These are phyloP conservation scores for Cutaneotrichosporon dermatis DNA, from an alignment of 1,284 basidiomycete species.

Conservation along the genomic window DNA sequence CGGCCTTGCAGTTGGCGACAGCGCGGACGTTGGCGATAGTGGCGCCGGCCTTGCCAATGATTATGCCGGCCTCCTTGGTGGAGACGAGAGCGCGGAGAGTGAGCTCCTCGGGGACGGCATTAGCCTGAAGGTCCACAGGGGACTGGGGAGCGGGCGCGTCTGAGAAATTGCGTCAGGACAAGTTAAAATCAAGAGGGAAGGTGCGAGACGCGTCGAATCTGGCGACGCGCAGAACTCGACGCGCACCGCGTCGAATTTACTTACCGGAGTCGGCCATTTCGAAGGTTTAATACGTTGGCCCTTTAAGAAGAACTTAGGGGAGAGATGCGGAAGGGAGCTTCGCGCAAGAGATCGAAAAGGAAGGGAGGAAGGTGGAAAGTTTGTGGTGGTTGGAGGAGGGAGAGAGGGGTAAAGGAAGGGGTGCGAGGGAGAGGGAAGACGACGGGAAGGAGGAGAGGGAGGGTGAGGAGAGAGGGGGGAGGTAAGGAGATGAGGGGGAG, in stretches of 20 bases:
- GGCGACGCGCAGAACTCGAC: too few relatives aligned
- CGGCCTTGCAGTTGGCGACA: slow-evolving; percentile 92
- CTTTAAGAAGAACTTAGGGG: slow-evolving; percentile 4
- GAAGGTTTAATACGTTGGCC: slow-evolving; percentile 12
- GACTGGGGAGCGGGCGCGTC: slow-evolving; percentile 34
- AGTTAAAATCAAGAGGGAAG: too few relatives aligned
- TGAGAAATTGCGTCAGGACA: neutral
- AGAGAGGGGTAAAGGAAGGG: slow-evolving; percentile 1
- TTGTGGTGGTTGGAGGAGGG: neutral
- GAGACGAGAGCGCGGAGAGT: slow-evolving; percentile 88
- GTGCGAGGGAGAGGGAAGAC: slow-evolving; percentile 10
- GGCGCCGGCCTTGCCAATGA: slow-evolving; percentile 90
- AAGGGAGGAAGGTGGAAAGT: neutral
- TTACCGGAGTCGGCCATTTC: slow-evolving; percentile 17
- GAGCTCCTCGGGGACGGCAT: slow-evolving; percentile 53
- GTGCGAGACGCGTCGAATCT: too few relatives aligned
- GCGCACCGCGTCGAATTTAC: neutral
- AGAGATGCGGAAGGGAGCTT: slow-evolving; percentile 13
- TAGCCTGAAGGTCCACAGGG: slow-evolving; percentile 21
- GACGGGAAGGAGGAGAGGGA: slow-evolving; percentile 11
- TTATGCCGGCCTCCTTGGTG: slow-evolving; percentile 94
- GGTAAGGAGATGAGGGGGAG: slow-evolving; percentile 6
- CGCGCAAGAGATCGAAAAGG: slow-evolving; percentile 13
- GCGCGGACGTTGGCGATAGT: slow-evolving; percentile 95
- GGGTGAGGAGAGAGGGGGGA: slow-evolving; percentile 11